Evolutionary conservation across 2,329 filamentous ascomycete species (phyloP).

Genomic region (Cryphonectria parasitica): DNA sequence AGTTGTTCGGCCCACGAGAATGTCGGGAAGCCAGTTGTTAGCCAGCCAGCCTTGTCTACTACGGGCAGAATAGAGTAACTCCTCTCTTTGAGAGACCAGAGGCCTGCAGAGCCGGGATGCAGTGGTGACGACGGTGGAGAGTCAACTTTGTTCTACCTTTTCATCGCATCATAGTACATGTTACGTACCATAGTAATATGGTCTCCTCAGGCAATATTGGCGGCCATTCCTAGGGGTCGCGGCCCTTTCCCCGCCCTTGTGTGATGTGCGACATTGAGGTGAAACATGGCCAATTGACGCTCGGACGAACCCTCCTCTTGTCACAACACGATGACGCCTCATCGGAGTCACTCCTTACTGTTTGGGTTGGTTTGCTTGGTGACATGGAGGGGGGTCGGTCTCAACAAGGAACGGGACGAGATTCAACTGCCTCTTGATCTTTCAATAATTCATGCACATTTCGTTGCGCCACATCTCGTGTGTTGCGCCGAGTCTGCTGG

Average conservation of each 20-base stretch:
- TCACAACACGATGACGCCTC: conserved; percentile 4
- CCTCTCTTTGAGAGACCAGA: background rate
- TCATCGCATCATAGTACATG: background rate
- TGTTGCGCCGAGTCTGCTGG: background rate
- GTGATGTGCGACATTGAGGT: conserved; percentile 28
- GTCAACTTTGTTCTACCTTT: background rate
- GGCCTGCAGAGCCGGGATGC: background rate
- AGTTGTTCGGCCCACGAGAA: background rate
- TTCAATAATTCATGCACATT: background rate
- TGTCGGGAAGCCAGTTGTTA: background rate
- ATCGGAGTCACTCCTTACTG: background rate
- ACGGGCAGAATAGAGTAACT: background rate
- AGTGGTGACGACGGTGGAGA: background rate
- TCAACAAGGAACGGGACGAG: background rate
- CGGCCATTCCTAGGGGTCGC: background rate
- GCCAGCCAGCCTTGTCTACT: background rate
- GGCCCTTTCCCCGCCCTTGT: conserved; percentile 25
- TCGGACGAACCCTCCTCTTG: conserved; percentile 14
- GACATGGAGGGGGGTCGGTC: background rate
- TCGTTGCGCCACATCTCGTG: background rate
- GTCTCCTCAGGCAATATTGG: background rate
- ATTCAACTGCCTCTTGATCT: background rate
- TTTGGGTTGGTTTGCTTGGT: background rate
- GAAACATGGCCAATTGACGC: conserved; percentile 29
- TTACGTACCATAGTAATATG: background rate